These are phyloP conservation scores for Parietaria judaica DNA, from an alignment of 306 rosid species.

Conservation along the genomic window DNA sequence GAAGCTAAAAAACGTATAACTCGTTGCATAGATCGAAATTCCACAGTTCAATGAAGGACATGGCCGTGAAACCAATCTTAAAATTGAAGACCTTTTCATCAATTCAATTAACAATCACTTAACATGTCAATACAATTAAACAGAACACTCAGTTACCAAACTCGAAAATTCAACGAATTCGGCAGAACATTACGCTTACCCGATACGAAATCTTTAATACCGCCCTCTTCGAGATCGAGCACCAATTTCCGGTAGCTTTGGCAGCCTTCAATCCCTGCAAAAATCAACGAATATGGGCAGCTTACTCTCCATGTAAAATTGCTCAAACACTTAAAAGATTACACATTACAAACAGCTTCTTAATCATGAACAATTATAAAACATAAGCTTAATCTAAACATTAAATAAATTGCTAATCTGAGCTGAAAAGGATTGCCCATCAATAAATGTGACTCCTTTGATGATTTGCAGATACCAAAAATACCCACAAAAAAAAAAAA, in stretches of 20 bases:
- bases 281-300: neutral
- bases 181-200: slow-evolving; percentile 3
- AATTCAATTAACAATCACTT: neutral
- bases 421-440: no score
- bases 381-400: no score
- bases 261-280: neutral
- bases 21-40: no score
- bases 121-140: neutral
- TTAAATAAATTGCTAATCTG: no score
- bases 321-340: no score
- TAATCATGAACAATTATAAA: no score
- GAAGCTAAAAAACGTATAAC: no score
- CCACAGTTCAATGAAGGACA: no score
- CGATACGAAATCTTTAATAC: neutral
- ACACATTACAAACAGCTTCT: no score
- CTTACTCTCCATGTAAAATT: neutral
- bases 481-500: no score
- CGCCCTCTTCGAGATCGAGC: neutral
- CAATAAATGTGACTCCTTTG: no score
- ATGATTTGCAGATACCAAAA: no score
- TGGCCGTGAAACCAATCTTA: neutral
- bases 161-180: neutral
- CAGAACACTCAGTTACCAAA: neutral
- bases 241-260: slow-evolving; percentile 6
- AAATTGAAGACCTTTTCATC: neutral